phyloP scores from a whole-genome alignment of 192 early-diverging fungal species.

The Funneliformis mosseae region DNA sequence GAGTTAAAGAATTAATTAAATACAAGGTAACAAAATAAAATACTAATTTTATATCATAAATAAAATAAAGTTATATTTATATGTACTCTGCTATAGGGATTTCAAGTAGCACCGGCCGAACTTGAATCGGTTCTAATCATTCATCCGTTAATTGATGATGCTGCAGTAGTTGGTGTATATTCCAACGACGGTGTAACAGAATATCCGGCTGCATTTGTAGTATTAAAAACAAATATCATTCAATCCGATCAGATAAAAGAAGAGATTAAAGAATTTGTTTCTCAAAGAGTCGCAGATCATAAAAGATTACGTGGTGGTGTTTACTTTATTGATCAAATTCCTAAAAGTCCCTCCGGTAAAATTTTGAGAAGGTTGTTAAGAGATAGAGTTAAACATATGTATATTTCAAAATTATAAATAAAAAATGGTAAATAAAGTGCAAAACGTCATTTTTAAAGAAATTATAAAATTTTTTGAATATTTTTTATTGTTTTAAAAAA shows the following conservation, averaged over 20 bases:
- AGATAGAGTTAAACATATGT: conserved; percentile 31
- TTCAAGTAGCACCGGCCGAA: conserved; percentile 85
- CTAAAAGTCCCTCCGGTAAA: conserved; percentile 82
- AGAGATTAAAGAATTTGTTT: conserved; percentile 57
- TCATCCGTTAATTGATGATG: conserved; percentile 73
- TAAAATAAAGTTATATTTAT: background rate
- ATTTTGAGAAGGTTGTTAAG: conserved; percentile 78
- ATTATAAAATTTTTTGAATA: no score
- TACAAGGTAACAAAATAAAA: conserved; percentile 72
- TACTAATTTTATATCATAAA: background rate
- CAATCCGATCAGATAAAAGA: conserved; percentile 46
- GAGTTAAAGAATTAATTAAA: conserved; percentile 94
- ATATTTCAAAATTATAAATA: background rate
- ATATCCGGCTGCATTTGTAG: conserved; percentile 77
- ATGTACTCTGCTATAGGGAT: conserved; percentile 36
- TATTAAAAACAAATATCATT: conserved; percentile 48
- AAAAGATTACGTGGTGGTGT: conserved; percentile 85
- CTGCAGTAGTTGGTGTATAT: conserved; percentile 67
- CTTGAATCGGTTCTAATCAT: conserved; percentile 77
- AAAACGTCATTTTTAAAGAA: no score
- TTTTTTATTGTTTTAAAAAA: no score
- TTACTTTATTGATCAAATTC: conserved; percentile 68
- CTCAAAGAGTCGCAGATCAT: conserved; percentile 65
- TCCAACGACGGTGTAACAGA: conserved; percentile 69
- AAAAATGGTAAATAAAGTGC: no score